A percentile compares a stretch with the other conserved stretches of the same genome.
Evolutionary conservation across 2,329 filamentous ascomycete genomes (phyloP).

Genomic region (Hypoxylon sp.): DNA sequence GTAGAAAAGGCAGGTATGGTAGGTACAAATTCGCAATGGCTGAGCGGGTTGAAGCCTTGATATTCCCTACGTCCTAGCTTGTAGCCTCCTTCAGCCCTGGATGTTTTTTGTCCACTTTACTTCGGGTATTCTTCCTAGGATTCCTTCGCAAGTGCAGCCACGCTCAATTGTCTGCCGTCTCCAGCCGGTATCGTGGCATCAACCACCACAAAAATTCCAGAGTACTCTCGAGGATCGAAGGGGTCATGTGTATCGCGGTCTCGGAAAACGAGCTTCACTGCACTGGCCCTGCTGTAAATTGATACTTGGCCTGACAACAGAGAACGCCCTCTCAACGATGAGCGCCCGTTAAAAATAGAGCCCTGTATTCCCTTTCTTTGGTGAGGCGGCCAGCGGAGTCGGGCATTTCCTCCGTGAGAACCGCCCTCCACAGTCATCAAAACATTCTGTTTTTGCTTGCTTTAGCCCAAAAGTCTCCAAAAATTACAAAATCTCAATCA

Average conservation of each 20-base stretch:
- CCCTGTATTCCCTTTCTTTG: slow-evolving; percentile 46
- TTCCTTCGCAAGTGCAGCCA: slow-evolving; percentile 43
- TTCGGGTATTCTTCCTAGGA: slow-evolving; percentile 27
- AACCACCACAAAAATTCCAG: slow-evolving; percentile 41
- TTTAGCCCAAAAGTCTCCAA: slow-evolving; percentile 48
- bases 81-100: slow-evolving; percentile 41
- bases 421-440: slow-evolving; percentile 49
- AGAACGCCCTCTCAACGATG: slow-evolving; percentile 32
- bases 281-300: slow-evolving; percentile 38
- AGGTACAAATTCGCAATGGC: slow-evolving; percentile 37
- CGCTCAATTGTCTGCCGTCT: slow-evolving; percentile 37
- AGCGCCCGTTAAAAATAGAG: slow-evolving; percentile 39
- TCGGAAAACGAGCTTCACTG: slow-evolving; percentile 32
- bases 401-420: slow-evolving; percentile 48
- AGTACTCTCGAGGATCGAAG: slow-evolving; percentile 20
- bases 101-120: slow-evolving; percentile 42
- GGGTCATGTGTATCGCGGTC: slow-evolving; percentile 29
- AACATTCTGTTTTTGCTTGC: slow-evolving; percentile 47
- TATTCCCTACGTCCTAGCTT: slow-evolving; percentile 35
- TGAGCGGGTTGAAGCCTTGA: slow-evolving; percentile 33
- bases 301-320: slow-evolving; percentile 31
- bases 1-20: slow-evolving; percentile 31
- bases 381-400: slow-evolving; percentile 48
- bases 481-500: slow-evolving; percentile 47
- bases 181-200: slow-evolving; percentile 42